phyloP scores from a whole-genome alignment of 306 rosid species.

The Delonix regia region DNA sequence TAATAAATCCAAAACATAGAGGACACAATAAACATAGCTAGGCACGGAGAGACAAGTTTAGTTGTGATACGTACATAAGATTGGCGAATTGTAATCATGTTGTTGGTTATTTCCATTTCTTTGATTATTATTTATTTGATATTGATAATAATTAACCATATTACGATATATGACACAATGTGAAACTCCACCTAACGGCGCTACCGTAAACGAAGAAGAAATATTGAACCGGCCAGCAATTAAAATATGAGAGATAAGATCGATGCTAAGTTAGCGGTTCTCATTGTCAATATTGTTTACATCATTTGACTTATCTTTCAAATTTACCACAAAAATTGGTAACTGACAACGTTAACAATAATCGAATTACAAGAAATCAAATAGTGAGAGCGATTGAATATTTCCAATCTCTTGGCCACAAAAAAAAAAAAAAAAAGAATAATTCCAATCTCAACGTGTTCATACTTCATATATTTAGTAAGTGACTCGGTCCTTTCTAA shows the following conservation, averaged over 20 bases:
- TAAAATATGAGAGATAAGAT: background rate
- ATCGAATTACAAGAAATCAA: background rate
- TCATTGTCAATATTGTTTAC: background rate
- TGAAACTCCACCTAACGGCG: background rate
- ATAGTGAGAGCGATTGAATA: background rate
- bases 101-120: background rate
- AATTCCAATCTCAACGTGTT: background rate
- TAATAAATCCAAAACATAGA: background rate
- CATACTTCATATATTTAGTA: background rate
- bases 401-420: too few species aligned
- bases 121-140: background rate
- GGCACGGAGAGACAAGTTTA: background rate
- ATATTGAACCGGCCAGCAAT: background rate
- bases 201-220: background rate
- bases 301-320: background rate
- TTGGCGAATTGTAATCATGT: conserved; percentile 13
- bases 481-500: background rate
- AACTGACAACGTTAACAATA: background rate
- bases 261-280: background rate
- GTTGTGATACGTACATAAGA: background rate
- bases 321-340: conserved; percentile 12
- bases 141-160: background rate
- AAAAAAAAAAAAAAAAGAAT: too few species aligned
- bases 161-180: background rate
- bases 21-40: conserved; percentile 10